Evolutionary conservation across 2,329 filamentous ascomycete species (phyloP).

Genomic region (Colletotrichum coccodes): DNA sequence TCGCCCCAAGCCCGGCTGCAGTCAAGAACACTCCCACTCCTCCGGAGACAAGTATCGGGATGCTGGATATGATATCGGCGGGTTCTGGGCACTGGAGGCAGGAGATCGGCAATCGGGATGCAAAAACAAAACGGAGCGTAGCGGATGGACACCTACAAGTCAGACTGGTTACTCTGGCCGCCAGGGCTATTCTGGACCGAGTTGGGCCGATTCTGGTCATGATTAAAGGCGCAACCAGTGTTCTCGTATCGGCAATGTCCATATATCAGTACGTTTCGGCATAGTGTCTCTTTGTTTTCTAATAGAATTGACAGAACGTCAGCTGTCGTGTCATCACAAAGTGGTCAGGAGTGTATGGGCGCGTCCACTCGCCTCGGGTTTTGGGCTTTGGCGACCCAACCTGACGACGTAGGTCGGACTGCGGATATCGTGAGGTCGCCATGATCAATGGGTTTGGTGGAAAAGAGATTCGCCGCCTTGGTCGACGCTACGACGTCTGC

Average conservation of each 20-base stretch:
- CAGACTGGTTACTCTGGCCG: conserved; percentile 49
- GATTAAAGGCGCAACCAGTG: conserved; percentile 90
- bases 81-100: not conserved
- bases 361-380: conserved; percentile 58
- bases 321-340: conserved; percentile 19
- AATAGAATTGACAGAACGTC: conserved; percentile 32
- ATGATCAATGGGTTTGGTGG: conserved; percentile 47
- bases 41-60: not conserved
- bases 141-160: conserved; percentile 54
- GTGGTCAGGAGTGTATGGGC: conserved; percentile 27
- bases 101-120: not conserved
- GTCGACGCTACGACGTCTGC: conserved; percentile 56
- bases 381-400: conserved; percentile 68
- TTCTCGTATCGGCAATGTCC: conserved; percentile 93
- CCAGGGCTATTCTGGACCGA: conserved; percentile 31
- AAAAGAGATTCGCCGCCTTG: conserved; percentile 43
- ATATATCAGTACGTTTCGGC: conserved; percentile 93
- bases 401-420: conserved; percentile 60
- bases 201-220: conserved; percentile 75
- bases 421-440: conserved; percentile 57
- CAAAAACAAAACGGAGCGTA: not conserved
- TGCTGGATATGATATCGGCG: too few relatives aligned
- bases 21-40: not conserved
- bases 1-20: not conserved
- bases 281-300: conserved; percentile 91